Base-by-base conservation (phyloP, 2,329 filamentous ascomycete species). In the Didymosphaeria variabile region DNA sequence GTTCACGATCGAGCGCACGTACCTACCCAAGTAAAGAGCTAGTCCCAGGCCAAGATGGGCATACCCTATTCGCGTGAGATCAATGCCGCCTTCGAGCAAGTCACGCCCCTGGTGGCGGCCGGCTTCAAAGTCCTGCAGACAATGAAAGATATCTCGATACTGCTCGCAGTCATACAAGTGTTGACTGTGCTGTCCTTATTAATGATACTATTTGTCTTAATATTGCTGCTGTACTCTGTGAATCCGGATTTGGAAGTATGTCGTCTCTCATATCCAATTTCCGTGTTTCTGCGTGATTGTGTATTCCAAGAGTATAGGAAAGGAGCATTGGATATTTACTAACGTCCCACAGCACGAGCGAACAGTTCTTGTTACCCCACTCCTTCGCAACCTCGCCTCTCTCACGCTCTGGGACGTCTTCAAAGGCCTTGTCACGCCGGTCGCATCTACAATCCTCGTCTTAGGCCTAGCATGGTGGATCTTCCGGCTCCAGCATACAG, bases 1-100 rank as follows among this genome's bases (percentile, higher is more conserved):
- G 13, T 7, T 10, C 29, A n/a, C 5, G 36, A 17, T 15, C 10
- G 8, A n/a, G 23, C 50, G 73, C 26, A 29, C 26, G 6, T 29
- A 29, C 26, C 26, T 2, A 29, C 26, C 1, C 4, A 29, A 29
- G 26, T 29, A 2, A 29, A 29, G 26, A 5, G 26, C 2, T 29
- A 29, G 26, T 29, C 26, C 4, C 4, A 29, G 26, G 26, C 26
- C 59, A 46, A 53, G 13, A 85, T 85, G 83, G 83, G 83, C 13
- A 80, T 85, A 55, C 84, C 83, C 1, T 85, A 84, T 73, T 84
- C 81, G 15, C 80, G 79, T 66, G 78, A 85, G 63, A 85, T 85
- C 65, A 80, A 84, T 67, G 74, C 80, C 2, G 83, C 83, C 40
- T 84, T 85, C 70, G 80, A 83, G 61, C 81, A 85, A 73, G 83